Evolutionary conservation across 495 filamentous ascomycete genomes (phyloP).

Genomic region (Chaetomidium leptoderma): DNA sequence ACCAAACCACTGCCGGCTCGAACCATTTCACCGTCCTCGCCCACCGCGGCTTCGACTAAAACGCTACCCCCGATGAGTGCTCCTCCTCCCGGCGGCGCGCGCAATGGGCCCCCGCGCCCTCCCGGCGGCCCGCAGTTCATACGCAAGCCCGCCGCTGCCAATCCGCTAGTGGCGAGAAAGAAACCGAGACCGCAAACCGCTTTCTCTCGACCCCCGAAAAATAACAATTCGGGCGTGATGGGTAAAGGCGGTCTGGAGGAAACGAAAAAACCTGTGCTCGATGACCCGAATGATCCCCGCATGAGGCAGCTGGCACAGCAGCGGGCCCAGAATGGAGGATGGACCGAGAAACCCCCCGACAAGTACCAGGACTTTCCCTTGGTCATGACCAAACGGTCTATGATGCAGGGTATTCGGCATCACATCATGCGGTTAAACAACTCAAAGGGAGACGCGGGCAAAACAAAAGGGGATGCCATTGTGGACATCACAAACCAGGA

Average conservation of each 20-base stretch:
- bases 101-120: constrained; percentile 35
- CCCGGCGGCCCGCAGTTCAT: constrained; percentile 33
- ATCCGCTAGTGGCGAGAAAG: constrained; percentile 67
- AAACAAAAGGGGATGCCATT: constrained; percentile 24
- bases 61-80: constrained; percentile 50
- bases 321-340: constrained; percentile 53
- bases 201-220: constrained; percentile 9
- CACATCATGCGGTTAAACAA: constrained; percentile 73
- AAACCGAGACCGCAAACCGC: constrained; percentile 34
- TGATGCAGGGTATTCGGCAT: constrained; percentile 76
- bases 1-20: neutral
- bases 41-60: neutral
- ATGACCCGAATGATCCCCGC: constrained; percentile 3
- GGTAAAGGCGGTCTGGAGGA: neutral
- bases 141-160: constrained; percentile 43
- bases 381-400: constrained; percentile 70
- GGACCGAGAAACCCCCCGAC: constrained; percentile 53
- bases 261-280: neutral
- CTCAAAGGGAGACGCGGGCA: constrained; percentile 33
- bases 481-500: constrained; percentile 71
- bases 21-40: neutral
- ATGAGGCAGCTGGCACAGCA: constrained; percentile 29
- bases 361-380: constrained; percentile 63
- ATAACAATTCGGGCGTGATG: neutral
- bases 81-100: constrained; percentile 37